phyloP scores from a whole-genome alignment of 208 protist genomes.

The Trichomonas gallinae region DNA sequence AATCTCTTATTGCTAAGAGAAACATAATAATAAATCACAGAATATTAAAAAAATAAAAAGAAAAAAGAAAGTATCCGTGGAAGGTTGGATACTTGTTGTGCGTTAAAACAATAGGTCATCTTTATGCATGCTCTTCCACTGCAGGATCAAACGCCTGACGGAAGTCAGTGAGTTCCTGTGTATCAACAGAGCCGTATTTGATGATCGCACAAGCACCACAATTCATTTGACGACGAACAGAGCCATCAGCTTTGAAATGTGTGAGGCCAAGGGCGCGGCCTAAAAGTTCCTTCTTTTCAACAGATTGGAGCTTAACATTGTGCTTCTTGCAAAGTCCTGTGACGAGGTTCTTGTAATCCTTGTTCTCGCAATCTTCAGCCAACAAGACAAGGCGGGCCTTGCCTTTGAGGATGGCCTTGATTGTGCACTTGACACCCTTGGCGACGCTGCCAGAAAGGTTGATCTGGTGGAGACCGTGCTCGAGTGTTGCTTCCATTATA shows the following conservation, averaged over 20 bases:
- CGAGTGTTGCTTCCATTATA: not conserved
- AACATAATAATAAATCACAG: no score
- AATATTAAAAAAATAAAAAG: not conserved
- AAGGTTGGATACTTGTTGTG: not conserved
- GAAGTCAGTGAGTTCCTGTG: not conserved
- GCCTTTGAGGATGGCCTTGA: not conserved
- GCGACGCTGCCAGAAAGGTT: not conserved
- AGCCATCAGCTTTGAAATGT: not conserved
- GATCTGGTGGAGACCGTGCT: not conserved
- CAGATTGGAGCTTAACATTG: not conserved
- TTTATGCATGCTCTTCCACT: not conserved
- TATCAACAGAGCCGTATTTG: not conserved
- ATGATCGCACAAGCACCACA: not conserved
- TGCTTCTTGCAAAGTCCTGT: not conserved
- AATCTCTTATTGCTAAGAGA: no score
- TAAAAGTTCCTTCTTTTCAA: not conserved
- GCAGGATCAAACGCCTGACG: not conserved
- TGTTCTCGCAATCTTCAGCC: not conserved
- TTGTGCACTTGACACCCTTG: not conserved
- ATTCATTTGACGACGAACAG: slow-evolving; percentile 11
- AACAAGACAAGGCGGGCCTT: not conserved
- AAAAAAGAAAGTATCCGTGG: not conserved
- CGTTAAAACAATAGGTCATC: not conserved
- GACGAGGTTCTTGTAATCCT: not conserved
- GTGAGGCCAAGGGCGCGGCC: not conserved